These are phyloP conservation scores for Dactylellina parvicollis DNA, from an alignment of 2,329 filamentous ascomycete genomes.

Conservation along the genomic window DNA sequence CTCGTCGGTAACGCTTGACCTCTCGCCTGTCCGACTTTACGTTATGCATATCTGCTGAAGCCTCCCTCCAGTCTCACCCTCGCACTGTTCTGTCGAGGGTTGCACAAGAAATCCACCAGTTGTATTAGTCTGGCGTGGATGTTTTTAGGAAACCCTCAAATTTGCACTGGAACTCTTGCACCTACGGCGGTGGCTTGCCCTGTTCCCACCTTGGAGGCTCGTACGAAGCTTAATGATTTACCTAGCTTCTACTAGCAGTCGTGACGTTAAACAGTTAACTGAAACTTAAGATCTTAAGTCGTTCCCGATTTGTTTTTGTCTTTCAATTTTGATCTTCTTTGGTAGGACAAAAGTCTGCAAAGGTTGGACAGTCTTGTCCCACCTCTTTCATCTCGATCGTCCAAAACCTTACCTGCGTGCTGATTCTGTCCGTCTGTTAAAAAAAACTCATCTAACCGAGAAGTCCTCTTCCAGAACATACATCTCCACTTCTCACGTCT, in stretches of 20 bases:
- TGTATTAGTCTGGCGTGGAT: conserved; percentile 2
- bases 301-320: not conserved
- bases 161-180: not conserved
- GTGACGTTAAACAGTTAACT: conserved; percentile 3
- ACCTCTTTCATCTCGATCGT: conserved; percentile 18
- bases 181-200: conserved; percentile 15
- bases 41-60: conserved; percentile 25
- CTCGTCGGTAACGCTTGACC: conserved; percentile 32
- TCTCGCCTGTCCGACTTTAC: conserved; percentile 34
- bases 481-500: not conserved
- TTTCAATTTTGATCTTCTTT: conserved; percentile 4
- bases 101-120: conserved; percentile 24
- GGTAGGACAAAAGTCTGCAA: conserved; percentile 9
- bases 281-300: not conserved
- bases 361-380: conserved; percentile 14
- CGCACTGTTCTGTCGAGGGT: not conserved
- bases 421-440: conserved; percentile 3
- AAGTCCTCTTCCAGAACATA: conserved; percentile 2
- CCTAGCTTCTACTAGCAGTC: not conserved
- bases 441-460: not conserved
- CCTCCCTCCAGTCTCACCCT: not conserved
- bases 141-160: conserved; percentile 14
- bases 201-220: conserved; percentile 26
- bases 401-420: not conserved
- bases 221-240: conserved; percentile 24